phyloP scores from a whole-genome alignment of 305 asterid genomes.

The Fraxinus sp. region DNA sequence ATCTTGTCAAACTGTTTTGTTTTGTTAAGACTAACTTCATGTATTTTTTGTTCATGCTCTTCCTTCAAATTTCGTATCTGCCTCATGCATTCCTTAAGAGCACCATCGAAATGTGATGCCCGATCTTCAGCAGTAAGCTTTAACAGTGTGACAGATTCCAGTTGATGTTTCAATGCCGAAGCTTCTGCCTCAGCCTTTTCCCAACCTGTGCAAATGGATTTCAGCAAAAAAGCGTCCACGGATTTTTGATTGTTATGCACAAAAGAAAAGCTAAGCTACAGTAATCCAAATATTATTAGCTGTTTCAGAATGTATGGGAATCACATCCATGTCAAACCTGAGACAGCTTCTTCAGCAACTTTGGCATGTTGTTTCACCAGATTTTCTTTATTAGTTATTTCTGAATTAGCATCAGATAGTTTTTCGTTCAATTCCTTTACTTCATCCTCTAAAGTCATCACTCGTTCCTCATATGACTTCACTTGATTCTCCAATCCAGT shows the following conservation, averaged over 20 bases:
- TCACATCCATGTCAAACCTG: slow-evolving; percentile 65
- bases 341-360: slow-evolving; percentile 98
- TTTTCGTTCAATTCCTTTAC: slow-evolving; percentile 73
- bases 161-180: slow-evolving; percentile 69
- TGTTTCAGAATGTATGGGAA: slow-evolving; percentile 89
- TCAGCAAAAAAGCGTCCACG: slow-evolving; percentile 22
- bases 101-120: slow-evolving; percentile 85
- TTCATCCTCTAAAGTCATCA: slow-evolving; percentile 59
- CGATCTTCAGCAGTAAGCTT: slow-evolving; percentile 93
- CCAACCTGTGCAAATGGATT: slow-evolving; percentile 67
- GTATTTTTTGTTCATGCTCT: slow-evolving; percentile 75
- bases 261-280: not conserved
- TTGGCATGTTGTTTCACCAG: slow-evolving; percentile 92
- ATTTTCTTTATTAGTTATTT: slow-evolving; percentile 76
- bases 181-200: slow-evolving; percentile 98
- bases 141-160: slow-evolving; percentile 85
- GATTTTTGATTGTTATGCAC: not conserved
- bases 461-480: slow-evolving; percentile 28
- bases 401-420: slow-evolving; percentile 63
- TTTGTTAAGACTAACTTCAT: slow-evolving; percentile 64
- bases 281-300: slow-evolving; percentile 72
- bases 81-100: slow-evolving; percentile 92
- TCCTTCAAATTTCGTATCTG: slow-evolving; percentile 86
- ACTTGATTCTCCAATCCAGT: slow-evolving; percentile 93
- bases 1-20: slow-evolving; percentile 71